Evolutionary conservation across 192 early-diverging fungal genomes (phyloP).

Genomic region (Rhizoclosmatium globosum): DNA sequence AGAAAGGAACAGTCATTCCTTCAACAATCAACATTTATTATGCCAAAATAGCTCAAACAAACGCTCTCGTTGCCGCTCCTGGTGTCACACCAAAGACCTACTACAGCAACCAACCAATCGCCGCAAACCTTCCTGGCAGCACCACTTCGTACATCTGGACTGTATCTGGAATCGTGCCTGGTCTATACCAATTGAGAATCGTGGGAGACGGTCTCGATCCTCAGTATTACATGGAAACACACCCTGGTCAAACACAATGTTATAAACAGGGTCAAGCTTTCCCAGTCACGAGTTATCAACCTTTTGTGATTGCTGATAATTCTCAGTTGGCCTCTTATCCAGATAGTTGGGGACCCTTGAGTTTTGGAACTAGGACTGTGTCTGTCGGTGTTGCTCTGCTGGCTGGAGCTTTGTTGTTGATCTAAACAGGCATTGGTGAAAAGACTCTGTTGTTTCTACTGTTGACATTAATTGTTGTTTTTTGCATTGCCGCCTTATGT

Average conservation of each 20-base stretch:
- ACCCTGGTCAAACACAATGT: constrained; percentile 26
- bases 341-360: constrained; percentile 9
- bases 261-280: constrained; percentile 14
- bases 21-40: constrained; percentile 22
- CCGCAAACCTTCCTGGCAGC: constrained; percentile 3
- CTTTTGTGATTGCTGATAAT: constrained; percentile 30
- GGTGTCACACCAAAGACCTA: constrained; percentile 4
- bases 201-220: constrained; percentile 29
- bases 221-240: constrained; percentile 2
- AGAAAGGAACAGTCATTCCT: constrained; percentile 13
- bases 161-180: not conserved
- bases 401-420: not conserved
- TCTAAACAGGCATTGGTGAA: too few relatives aligned
- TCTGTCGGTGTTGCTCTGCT: not conserved
- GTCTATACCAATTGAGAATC: constrained; percentile 23
- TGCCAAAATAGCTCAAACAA: not conserved
- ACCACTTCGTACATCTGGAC: constrained; percentile 11
- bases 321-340: constrained; percentile 3
- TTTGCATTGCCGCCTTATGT: too few relatives aligned
- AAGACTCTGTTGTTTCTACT: too few relatives aligned
- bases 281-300: not conserved
- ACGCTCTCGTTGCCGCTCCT: not conserved
- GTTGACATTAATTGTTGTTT: too few relatives aligned
- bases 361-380: constrained; percentile 3
- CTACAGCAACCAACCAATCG: constrained; percentile 16